Base-by-base conservation (phyloP, 148 eudicot species). In the Cornus suecica region DNA sequence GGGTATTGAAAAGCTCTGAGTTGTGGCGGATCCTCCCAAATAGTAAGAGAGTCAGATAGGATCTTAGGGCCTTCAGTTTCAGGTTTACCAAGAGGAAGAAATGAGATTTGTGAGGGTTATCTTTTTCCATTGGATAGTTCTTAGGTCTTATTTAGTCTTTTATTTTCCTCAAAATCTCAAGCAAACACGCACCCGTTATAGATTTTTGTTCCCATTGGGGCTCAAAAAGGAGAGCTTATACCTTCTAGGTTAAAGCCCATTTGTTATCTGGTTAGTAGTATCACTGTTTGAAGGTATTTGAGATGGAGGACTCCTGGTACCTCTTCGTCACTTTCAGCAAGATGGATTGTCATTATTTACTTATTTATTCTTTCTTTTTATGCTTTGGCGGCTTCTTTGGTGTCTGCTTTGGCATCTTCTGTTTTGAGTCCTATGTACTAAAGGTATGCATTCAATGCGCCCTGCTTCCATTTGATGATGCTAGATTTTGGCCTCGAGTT, bases 401-500 rank as follows among this genome's bases (percentile, higher is more conserved):
- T n/a, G n/a, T n/a, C n/a, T n/a, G n/a, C n/a, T n/a, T n/a, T 3
- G 3, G 54, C 54, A 16, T 11, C 1, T 48, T 48, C 18, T 11
- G 54, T 48, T 11, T n/a, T n/a, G 8, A 48, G 54, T 48, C 54
- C 54, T 48, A 10, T n/a, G n/a, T n/a, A n/a, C n/a, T 76, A 89
- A 94, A 83, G 94, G 86, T 88, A 77, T 25, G 8, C 14, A 24
- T 51, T 65, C n/a, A n/a, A n/a, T n/a, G n/a, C n/a, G n/a, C n/a
- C n/a, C n/a, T n/a, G n/a, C n/a, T n/a, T n/a, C 65, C 18, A 8
- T 15, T 18, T 37, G 7, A 37, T 37, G 42, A 32, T 26, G 48
- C n/a, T 68, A 29, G 20, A 7, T 6, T 37, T 37, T 37, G 42
- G 42, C 42, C 42, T 6, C 7, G 42, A 37, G 42, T 10, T 6